A percentile compares a stretch with the other conserved stretches of the same genome.
Evolutionary conservation across 805 yeast species (phyloP).

Genomic region (Citeromyces nyonsensis): DNA sequence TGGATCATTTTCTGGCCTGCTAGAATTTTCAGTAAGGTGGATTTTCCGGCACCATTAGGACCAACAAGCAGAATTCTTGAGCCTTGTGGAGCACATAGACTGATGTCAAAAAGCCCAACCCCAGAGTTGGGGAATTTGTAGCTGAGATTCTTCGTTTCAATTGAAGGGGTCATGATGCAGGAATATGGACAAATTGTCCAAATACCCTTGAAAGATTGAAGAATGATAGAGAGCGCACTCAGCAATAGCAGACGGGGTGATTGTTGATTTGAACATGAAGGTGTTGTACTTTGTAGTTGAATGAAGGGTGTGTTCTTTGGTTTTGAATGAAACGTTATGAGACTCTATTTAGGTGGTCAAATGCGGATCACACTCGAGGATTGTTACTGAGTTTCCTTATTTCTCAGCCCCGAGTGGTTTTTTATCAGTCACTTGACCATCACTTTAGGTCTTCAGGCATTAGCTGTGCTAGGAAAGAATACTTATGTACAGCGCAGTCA

Average conservation of each 20-base stretch:
- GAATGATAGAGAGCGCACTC: neutral
- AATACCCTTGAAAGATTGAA: neutral
- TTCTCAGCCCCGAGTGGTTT: no score
- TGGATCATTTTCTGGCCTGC: slow-evolving; percentile 87
- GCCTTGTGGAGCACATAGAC: slow-evolving; percentile 47
- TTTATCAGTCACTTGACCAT: no score
- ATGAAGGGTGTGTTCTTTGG: no score
- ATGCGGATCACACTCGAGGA: no score
- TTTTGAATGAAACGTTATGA: no score
- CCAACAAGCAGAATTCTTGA: slow-evolving; percentile 74
- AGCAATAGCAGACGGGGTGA: neutral
- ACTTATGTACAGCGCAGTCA: no score
- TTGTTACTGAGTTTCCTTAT: no score
- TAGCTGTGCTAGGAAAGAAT: no score
- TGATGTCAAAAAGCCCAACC: slow-evolving; percentile 55
- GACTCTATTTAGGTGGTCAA: no score
- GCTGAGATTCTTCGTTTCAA: slow-evolving; percentile 46
- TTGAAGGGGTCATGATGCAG: slow-evolving; percentile 19
- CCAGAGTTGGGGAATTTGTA: slow-evolving; percentile 51
- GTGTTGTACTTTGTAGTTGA: slow-evolving; percentile 3
- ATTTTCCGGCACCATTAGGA: slow-evolving; percentile 96
- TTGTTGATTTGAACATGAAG: neutral
- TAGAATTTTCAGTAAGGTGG: slow-evolving; percentile 67
- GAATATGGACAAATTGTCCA: neutral
- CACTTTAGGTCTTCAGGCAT: no score